Conservation (phyloP, 768 basidiomycete species). For the Boletus rubroflammeus region DNA sequence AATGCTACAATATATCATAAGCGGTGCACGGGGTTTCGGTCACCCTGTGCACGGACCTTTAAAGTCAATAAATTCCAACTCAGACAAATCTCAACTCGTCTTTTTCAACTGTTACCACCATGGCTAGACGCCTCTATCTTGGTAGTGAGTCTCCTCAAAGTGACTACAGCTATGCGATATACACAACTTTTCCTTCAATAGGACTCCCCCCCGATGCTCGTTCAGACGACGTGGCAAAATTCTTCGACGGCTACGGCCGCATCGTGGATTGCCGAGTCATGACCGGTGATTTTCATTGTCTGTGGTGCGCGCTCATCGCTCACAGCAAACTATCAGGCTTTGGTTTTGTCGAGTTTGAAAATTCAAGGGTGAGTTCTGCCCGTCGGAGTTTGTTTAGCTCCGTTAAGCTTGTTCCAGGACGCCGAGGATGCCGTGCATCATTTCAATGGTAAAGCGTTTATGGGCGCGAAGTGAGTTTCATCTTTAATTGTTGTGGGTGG, state of each 20-base stretch:
- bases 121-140: constrained; percentile 84
- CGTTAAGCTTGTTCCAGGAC: constrained; percentile 52
- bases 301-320: neutral
- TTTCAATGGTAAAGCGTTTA: constrained; percentile 85
- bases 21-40: constrained; percentile 19
- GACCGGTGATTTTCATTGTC: constrained; percentile 62
- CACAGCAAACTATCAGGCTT: constrained; percentile 56
- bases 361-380: constrained; percentile 49
- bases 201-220: constrained; percentile 83
- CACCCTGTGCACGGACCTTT: constrained; percentile 29
- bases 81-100: constrained; percentile 24
- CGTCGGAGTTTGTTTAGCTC: neutral
- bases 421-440: constrained; percentile 90
- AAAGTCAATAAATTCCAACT: constrained; percentile 32
- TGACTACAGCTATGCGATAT: constrained; percentile 2
- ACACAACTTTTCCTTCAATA: constrained; percentile 25
- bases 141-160: constrained; percentile 53
- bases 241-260: constrained; percentile 87
- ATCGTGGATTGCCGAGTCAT: constrained; percentile 92
- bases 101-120: constrained; percentile 39
- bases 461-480: constrained; percentile 63
- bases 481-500: neutral
- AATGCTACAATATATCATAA: neutral
- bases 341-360: constrained; percentile 97
- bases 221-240: constrained; percentile 78